A percentile compares a stretch with the other conserved stretches of the same genome.
phyloP scores from a whole-genome alignment of 1,139 yeast genomes.

The Pneumocystis sp. region DNA sequence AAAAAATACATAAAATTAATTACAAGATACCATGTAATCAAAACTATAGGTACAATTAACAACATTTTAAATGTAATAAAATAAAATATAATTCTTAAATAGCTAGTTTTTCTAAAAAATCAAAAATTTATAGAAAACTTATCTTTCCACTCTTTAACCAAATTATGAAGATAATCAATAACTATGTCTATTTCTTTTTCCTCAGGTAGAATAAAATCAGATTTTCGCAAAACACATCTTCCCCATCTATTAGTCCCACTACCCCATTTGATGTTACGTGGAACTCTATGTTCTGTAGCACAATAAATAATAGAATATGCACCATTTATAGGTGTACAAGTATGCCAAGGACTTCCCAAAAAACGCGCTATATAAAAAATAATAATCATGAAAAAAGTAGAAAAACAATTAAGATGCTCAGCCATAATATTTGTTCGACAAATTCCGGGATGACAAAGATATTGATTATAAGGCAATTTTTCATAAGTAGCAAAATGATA shows the following conservation, averaged over 20 bases:
- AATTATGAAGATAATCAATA: constrained; percentile 29
- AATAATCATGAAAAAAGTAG: constrained; percentile 71
- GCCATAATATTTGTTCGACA: constrained; percentile 72
- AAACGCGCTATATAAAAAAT: constrained; percentile 73
- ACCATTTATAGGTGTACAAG: constrained; percentile 73
- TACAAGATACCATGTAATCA: background rate
- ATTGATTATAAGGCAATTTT: constrained; percentile 45
- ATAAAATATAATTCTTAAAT: background rate
- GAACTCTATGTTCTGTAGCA: constrained; percentile 24
- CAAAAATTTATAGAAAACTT: background rate
- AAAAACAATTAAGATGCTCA: constrained; percentile 57
- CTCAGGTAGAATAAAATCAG: constrained; percentile 5
- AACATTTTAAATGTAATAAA: background rate
- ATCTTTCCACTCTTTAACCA: constrained; percentile 4
- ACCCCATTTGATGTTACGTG: constrained; percentile 7
- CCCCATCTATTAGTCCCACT: constrained; percentile 24
- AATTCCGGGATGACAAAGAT: constrained; percentile 86
- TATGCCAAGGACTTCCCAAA: constrained; percentile 76
- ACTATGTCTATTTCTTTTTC: constrained; percentile 16
- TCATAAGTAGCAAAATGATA: constrained; percentile 42
- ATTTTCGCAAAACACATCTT: constrained; percentile 1
- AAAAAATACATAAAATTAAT: background rate
- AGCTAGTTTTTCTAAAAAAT: background rate
- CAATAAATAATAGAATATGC: constrained; percentile 70
- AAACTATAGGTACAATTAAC: background rate